These are phyloP conservation scores for Cyberlindnera saturnus DNA, from an alignment of 805 yeast species.

Conservation along the genomic window DNA sequence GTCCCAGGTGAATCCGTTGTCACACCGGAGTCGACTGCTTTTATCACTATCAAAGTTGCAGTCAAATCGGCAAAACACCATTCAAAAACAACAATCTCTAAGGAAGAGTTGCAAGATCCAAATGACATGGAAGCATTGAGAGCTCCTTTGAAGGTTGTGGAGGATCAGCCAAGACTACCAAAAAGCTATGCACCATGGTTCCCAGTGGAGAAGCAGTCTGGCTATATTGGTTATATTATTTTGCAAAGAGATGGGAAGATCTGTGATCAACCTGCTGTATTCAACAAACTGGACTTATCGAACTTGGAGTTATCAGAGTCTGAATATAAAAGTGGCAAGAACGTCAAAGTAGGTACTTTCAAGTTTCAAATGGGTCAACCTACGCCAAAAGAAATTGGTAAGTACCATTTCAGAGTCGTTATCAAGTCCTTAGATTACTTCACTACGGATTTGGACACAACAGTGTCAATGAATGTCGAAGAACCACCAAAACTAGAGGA, in stretches of 20 bases:
- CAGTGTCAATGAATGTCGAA: conserved; percentile 64
- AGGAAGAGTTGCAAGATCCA: conserved; percentile 41
- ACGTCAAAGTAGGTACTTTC: conserved; percentile 56
- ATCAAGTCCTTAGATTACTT: conserved; percentile 73
- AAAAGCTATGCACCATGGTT: conserved; percentile 66
- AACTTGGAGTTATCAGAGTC: conserved; percentile 51
- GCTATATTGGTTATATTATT: conserved; percentile 66
- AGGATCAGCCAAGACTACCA: conserved; percentile 65
- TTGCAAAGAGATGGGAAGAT: conserved; percentile 77
- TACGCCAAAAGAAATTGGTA: conserved; percentile 69
- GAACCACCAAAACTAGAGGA: conserved; percentile 42
- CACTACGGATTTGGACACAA: conserved; percentile 73
- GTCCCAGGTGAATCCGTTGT: conserved; percentile 82
- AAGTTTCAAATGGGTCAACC: conserved; percentile 70
- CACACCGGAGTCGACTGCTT: conserved; percentile 68
- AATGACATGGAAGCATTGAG: conserved; percentile 60
- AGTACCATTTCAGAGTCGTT: conserved; percentile 60
- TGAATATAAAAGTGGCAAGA: conserved; percentile 30
- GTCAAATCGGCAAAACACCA: conserved; percentile 70
- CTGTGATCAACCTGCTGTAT: conserved; percentile 56
- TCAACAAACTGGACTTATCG: conserved; percentile 46
- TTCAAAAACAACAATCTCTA: conserved; percentile 25
- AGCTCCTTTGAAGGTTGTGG: conserved; percentile 64
- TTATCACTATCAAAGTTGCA: conserved; percentile 68
- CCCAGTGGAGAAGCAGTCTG: conserved; percentile 47